Evolutionary conservation across 2,329 filamentous ascomycete species (phyloP), one percentile per base, ranked within the genome.

Genomic region (Fusarium setosum): DNA sequence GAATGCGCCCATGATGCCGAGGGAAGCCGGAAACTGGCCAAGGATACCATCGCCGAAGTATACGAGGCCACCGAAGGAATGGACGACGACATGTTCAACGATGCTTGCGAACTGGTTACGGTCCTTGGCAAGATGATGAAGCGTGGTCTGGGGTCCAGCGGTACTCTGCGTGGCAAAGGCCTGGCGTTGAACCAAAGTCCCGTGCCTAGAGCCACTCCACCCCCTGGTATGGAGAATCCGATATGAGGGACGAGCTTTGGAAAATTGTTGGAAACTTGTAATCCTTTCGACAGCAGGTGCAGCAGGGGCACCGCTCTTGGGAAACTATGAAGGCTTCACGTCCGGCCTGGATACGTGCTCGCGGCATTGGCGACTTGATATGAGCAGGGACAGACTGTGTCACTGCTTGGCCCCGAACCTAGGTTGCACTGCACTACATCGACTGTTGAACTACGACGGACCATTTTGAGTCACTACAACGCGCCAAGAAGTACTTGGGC

Each of bases 61-160:
- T 97, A 97, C 74, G 91, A 94, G 57, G 93, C 94, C 2, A 89
- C 91, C 52, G 94, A 97, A 77, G 93, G 92, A 18, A 95, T 98
- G 88, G 93, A 96, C 59, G 94, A 98, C 73, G 93, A 96, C 68
- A 96, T 96, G 83, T 99, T 97, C 75, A 88, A 92, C 67, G 96
- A 98, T 76, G 93, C 94, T 0, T 94, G 93, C 58, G 92, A 95
- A 72, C 84, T 97, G 12, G 94, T 98, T 9, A 91, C 92, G 1
- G 90, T 96, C 0, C 78, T 98, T 1, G 93, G 93, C 7, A 92
- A 90, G 73, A 96, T 97, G 90, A 93, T 94, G 86, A 94, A 92
- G 79, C 87, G 93, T 48, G 91, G 91, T 2, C 75, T 88, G 4
- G 80, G 78, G 6, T 76, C 79, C 4, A 78, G 69, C 59, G 77